Conservation (phyloP, 352 stramenopile species). For the Pythium aquatile region DNA sequence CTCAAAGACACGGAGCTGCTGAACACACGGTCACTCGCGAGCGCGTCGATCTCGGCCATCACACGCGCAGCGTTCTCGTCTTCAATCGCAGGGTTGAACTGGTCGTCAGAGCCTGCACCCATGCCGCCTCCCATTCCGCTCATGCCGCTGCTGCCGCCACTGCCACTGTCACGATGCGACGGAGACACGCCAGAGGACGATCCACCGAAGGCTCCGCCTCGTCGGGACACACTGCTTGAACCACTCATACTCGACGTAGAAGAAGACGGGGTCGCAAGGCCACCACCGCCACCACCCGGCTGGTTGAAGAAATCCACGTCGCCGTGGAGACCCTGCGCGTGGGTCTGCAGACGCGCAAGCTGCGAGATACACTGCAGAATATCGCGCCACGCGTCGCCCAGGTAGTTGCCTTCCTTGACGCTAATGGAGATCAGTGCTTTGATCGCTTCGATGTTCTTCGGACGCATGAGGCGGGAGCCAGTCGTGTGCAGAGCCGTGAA, state of each 20-base stretch:
- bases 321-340: conserved; percentile 88
- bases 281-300: conserved; percentile 20
- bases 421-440: conserved; percentile 96
- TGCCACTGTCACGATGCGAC: conserved; percentile 49
- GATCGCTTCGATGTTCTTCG: conserved; percentile 98
- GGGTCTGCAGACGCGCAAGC: conserved; percentile 95
- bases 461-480: conserved; percentile 91
- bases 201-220: conserved; percentile 24
- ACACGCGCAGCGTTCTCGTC: conserved; percentile 85
- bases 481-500: conserved; percentile 95
- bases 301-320: conserved; percentile 85
- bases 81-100: conserved; percentile 73
- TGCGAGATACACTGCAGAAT: conserved; percentile 98
- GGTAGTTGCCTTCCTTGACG: conserved; percentile 96
- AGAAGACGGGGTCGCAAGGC: conserved; percentile 23
- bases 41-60: conserved; percentile 78
- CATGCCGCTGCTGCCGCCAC: conserved; percentile 13
- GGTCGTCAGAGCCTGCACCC: conserved; percentile 41
- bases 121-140: conserved; percentile 32
- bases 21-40: conserved; percentile 91
- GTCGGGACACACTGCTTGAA: not conserved
- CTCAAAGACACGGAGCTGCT: conserved; percentile 82
- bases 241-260: conserved; percentile 15
- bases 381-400: conserved; percentile 95
- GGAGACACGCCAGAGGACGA: conserved; percentile 39